These are phyloP conservation scores for Mycena rebaudengoi DNA, from an alignment of 768 basidiomycete genomes.

Conservation along the genomic window DNA sequence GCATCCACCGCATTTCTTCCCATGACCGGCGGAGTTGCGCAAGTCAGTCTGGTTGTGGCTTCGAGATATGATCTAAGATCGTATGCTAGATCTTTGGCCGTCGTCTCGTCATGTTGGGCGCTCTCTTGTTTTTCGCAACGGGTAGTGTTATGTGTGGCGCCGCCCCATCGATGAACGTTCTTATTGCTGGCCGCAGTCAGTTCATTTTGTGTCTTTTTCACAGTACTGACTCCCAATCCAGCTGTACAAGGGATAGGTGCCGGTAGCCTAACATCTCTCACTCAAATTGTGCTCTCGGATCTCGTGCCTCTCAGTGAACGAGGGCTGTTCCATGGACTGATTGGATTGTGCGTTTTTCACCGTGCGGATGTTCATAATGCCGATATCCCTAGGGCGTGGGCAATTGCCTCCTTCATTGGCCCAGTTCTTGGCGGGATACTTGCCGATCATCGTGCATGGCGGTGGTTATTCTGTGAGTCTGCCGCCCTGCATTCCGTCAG, in stretches of 20 bases:
- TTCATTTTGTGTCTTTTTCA: background rate
- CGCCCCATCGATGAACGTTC: slow-evolving; percentile 47
- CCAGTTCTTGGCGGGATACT: slow-evolving; percentile 48
- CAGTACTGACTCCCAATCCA: background rate
- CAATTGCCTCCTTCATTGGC: slow-evolving; percentile 41
- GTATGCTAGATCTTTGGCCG: slow-evolving; percentile 52
- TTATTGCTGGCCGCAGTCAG: slow-evolving; percentile 51
- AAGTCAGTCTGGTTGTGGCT: slow-evolving; percentile 26
- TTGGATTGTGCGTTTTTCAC: slow-evolving; percentile 39
- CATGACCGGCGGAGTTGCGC: slow-evolving; percentile 38
- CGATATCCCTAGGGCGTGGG: slow-evolving; percentile 37
- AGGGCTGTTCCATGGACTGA: slow-evolving; percentile 47
- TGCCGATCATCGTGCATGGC: slow-evolving; percentile 42
- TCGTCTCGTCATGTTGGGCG: slow-evolving; percentile 37
- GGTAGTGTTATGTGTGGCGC: slow-evolving; percentile 55
- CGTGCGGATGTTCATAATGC: background rate
- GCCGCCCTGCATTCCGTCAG: background rate
- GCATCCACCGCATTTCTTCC: slow-evolving; percentile 42
- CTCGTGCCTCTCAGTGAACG: slow-evolving; percentile 56
- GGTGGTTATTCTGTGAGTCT: slow-evolving; percentile 49
- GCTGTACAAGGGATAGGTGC: slow-evolving; percentile 51
- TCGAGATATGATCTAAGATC: background rate
- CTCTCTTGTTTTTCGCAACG: slow-evolving; percentile 46
- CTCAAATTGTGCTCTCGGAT: slow-evolving; percentile 54
- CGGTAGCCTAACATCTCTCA: slow-evolving; percentile 47